Conservation (phyloP, 768 basidiomycete species). For the Amanita molliuscula region DNA sequence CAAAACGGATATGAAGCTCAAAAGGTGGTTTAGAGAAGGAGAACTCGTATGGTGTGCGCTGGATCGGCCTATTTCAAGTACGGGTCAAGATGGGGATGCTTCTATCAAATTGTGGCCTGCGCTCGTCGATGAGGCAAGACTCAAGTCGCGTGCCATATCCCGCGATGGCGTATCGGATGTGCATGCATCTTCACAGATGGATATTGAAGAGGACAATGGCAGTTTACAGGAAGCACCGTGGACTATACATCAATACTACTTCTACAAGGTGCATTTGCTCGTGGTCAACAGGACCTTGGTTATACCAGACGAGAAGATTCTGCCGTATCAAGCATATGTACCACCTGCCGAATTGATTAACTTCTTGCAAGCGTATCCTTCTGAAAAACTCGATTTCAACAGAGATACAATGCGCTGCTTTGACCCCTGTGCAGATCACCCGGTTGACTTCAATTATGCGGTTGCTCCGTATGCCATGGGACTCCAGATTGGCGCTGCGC, state of each 20-base stretch:
- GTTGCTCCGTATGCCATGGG: conserved; percentile 60
- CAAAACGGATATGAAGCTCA: conserved; percentile 31
- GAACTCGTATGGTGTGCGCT: conserved; percentile 69
- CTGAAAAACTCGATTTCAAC: conserved; percentile 32
- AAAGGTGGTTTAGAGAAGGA: conserved; percentile 54
- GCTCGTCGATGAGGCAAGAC: conserved; percentile 45
- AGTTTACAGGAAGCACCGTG: conserved; percentile 28
- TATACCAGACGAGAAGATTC: conserved; percentile 44
- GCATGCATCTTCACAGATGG: conserved; percentile 4
- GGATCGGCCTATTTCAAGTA: conserved; percentile 34
- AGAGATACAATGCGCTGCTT: conserved; percentile 32
- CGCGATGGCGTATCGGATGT: conserved; percentile 9
- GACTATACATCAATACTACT: conserved; percentile 47
- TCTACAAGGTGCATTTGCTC: conserved; percentile 62
- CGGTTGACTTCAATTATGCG: conserved; percentile 36
- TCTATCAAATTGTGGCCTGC: conserved; percentile 69
- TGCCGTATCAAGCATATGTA: conserved; percentile 68
- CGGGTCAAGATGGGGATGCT: conserved; percentile 21
- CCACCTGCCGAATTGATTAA: conserved; percentile 42
- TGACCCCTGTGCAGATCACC: conserved; percentile 33
- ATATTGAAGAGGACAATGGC: conserved; percentile 13
- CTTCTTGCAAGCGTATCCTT: conserved; percentile 34
- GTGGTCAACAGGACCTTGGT: conserved; percentile 39
- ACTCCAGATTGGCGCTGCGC: conserved; percentile 54
- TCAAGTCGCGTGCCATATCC: conserved; percentile 35